Conservation (phyloP, 2,329 filamentous ascomycete genomes). For the Coniella vitis region DNA sequence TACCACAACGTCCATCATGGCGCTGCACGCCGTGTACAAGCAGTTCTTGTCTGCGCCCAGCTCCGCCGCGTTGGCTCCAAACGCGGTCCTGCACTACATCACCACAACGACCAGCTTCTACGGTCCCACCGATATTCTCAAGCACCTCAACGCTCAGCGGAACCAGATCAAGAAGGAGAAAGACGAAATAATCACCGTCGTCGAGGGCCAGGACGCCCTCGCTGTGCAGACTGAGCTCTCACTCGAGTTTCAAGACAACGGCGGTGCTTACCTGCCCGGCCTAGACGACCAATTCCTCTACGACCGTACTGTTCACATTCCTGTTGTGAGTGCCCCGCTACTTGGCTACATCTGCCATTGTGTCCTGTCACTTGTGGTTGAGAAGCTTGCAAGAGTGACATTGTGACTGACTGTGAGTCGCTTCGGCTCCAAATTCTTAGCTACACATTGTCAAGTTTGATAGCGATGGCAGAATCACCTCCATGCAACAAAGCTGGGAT, state of each 20-base stretch:
- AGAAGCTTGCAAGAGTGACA: too few relatives aligned
- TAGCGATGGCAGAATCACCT: slow-evolving; percentile 66
- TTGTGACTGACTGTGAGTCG: slow-evolving; percentile 1
- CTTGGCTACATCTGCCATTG: neutral
- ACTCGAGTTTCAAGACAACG: slow-evolving; percentile 73
- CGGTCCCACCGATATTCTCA: slow-evolving; percentile 69
- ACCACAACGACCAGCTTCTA: slow-evolving; percentile 73
- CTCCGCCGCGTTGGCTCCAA: slow-evolving; percentile 53
- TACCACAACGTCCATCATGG: slow-evolving; percentile 30
- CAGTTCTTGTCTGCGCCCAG: slow-evolving; percentile 64
- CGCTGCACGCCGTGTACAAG: slow-evolving; percentile 54
- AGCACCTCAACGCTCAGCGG: slow-evolving; percentile 66
- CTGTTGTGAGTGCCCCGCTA: slow-evolving; percentile 59
- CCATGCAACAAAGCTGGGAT: slow-evolving; percentile 91
- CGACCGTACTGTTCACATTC: slow-evolving; percentile 71
- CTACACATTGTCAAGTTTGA: slow-evolving; percentile 87
- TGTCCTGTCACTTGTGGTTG: neutral
- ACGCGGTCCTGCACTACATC: slow-evolving; percentile 77
- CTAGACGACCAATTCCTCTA: slow-evolving; percentile 92
- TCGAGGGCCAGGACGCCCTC: slow-evolving; percentile 65
- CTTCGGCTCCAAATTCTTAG: slow-evolving; percentile 36
- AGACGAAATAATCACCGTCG: slow-evolving; percentile 64
- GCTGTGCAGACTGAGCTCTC: slow-evolving; percentile 75
- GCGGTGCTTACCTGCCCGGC: slow-evolving; percentile 79
- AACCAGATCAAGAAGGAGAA: slow-evolving; percentile 77